These are phyloP conservation scores for Ogataea thermomethanolica DNA, from an alignment of 805 yeast species.

Conservation along the genomic window DNA sequence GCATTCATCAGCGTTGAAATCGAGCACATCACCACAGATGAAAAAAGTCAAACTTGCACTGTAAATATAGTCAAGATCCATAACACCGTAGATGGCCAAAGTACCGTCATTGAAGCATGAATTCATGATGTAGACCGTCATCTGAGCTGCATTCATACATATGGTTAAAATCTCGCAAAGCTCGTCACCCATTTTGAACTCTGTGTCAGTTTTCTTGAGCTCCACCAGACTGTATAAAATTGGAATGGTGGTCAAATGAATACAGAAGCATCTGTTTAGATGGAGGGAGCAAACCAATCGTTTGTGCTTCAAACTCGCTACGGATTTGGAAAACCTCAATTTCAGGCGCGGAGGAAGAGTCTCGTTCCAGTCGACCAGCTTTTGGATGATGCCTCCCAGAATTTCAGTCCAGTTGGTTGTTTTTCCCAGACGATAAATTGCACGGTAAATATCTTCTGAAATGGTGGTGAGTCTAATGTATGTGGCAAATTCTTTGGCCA, in stretches of 20 bases:
- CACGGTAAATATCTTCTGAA: slow-evolving; percentile 24
- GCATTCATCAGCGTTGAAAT: slow-evolving; percentile 16
- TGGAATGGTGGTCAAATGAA: slow-evolving; percentile 30
- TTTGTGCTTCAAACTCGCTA: slow-evolving; percentile 12
- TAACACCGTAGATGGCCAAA: slow-evolving; percentile 27
- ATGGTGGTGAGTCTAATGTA: slow-evolving; percentile 22
- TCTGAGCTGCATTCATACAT: slow-evolving; percentile 28
- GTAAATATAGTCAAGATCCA: slow-evolving; percentile 30
- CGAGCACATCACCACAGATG: slow-evolving; percentile 27
- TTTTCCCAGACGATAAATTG: slow-evolving; percentile 17
- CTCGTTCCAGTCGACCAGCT: slow-evolving; percentile 25
- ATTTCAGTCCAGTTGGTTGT: slow-evolving; percentile 14
- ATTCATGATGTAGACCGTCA: slow-evolving; percentile 18
- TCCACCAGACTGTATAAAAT: slow-evolving; percentile 25
- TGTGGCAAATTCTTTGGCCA: slow-evolving; percentile 17
- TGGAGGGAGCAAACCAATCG: slow-evolving; percentile 26
- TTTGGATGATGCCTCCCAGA: slow-evolving; percentile 22
- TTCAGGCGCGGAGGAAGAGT: slow-evolving; percentile 18
- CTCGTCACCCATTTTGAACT: slow-evolving; percentile 14
- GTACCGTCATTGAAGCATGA: slow-evolving; percentile 21
- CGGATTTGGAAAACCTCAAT: slow-evolving; percentile 9
- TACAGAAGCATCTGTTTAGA: slow-evolving; percentile 27
- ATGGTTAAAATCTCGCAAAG: slow-evolving; percentile 23
- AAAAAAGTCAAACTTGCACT: slow-evolving; percentile 27
- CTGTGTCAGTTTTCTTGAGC: slow-evolving; percentile 10